A percentile compares a stretch with the other conserved stretches of the same genome.
These are phyloP conservation scores for Pugionium dolabratum DNA, from an alignment of 345 rosid species.

Conservation along the genomic window DNA sequence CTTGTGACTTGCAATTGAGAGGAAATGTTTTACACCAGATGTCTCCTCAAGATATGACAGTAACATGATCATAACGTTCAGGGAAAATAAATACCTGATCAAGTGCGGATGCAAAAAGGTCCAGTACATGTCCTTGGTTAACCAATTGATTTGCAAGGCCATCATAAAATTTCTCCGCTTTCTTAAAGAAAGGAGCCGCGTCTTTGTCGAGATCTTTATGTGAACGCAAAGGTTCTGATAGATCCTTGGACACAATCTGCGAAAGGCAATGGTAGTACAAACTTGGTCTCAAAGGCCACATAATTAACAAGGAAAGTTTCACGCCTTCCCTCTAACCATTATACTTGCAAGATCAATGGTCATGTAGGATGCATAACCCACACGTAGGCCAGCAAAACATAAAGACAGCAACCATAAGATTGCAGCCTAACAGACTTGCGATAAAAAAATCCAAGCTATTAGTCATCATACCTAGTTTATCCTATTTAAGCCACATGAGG, in stretches of 20 bases:
- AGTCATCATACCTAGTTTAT: conserved; percentile 11
- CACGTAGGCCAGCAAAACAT: conserved; percentile 10
- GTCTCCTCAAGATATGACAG: conserved; percentile 5
- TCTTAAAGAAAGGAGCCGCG: conserved; percentile 94
- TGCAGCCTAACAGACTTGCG: conserved; percentile 10
- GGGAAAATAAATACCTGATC: conserved; percentile 72
- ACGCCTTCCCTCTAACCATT: conserved; percentile 20
- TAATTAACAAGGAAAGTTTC: not conserved
- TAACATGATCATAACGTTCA: conserved; percentile 10
- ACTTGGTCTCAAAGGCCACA: conserved; percentile 21
- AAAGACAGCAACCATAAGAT: conserved; percentile 11
- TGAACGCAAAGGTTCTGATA: conserved; percentile 96
- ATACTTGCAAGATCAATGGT: conserved; percentile 17
- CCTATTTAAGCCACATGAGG: conserved; percentile 9
- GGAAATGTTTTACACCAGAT: conserved; percentile 9
- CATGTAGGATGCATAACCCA: not conserved
- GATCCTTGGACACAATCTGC: conserved; percentile 97
- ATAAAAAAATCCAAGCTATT: not conserved
- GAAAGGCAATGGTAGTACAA: conserved; percentile 28
- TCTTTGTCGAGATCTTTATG: conserved; percentile 99
- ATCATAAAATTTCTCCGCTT: conserved; percentile 93
- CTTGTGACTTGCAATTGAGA: conserved; percentile 9
- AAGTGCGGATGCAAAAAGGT: conserved; percentile 98
- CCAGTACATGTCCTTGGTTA: conserved; percentile 94
- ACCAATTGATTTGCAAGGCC: conserved; percentile 90